These are phyloP conservation scores for Penicillium sumatraense DNA, from an alignment of 2,329 filamentous ascomycete species.

Conservation along the genomic window DNA sequence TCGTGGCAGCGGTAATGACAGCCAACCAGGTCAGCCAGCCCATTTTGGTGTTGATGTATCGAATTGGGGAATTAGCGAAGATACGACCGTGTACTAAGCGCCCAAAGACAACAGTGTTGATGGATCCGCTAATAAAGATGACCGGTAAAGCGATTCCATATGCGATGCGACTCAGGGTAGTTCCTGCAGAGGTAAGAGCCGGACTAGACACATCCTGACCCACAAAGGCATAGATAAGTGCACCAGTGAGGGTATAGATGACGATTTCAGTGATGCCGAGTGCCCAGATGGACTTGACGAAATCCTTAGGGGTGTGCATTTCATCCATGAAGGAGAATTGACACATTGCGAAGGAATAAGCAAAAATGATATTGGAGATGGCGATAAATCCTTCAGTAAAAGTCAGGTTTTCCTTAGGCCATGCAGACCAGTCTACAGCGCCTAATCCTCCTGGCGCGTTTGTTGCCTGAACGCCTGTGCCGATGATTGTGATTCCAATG, in stretches of 20 bases:
- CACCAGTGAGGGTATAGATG: conserved; percentile 15
- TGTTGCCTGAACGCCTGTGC: conserved; percentile 4
- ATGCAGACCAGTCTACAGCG: conserved; percentile 10
- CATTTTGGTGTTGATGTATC: conserved; percentile 16
- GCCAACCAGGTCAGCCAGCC: conserved; percentile 13
- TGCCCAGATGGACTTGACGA: conserved; percentile 12
- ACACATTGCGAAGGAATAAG: conserved; percentile 15
- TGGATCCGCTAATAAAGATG: conserved; percentile 13
- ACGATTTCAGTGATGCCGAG: conserved; percentile 13
- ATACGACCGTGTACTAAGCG: conserved; percentile 13
- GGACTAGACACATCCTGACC: conserved; percentile 9
- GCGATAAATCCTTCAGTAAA: conserved; percentile 12
- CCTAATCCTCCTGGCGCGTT: conserved; percentile 3
- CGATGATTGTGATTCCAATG: conserved; percentile 14
- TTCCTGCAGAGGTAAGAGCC: conserved; percentile 13
- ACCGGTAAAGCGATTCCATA: conserved; percentile 6
- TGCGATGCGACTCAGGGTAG: conserved; percentile 5
- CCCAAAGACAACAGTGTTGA: conserved; percentile 15
- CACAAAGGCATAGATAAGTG: conserved; percentile 13
- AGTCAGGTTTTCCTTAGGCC: conserved; percentile 6
- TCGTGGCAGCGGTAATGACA: conserved; percentile 4
- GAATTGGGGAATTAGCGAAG: conserved; percentile 13
- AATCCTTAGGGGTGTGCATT: conserved; percentile 9
- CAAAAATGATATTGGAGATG: conserved; percentile 13
- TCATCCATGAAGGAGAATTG: conserved; percentile 12